Evolutionary conservation across 148 eudicot species (phyloP), one percentile per base, ranked within the genome.

Genomic region (Rhododendron mucronatum): DNA sequence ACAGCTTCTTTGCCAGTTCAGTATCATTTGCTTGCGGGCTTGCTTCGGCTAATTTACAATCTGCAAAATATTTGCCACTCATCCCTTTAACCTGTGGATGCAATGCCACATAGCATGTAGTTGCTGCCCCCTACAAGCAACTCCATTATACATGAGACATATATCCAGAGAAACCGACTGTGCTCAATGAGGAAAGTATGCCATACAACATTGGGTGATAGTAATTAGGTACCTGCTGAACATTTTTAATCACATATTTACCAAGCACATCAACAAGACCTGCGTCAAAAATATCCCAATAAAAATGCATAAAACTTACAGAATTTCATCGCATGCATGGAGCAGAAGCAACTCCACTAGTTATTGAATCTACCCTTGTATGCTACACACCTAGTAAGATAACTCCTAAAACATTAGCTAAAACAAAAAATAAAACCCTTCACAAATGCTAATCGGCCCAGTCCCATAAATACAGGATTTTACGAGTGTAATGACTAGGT

Each of bases 51-150:
- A 92, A 1, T 82, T 91, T 89, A 84, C 93, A 88, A 85, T 94
- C 94, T 3, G 82, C 87, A 83, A 90, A 94, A 84, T 94, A 95
- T 87, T 83, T 88, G 35, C 98, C 95, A 10, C 85, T 89, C 77
- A 87, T 80, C 61, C 94, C 95, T 87, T 91, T 95, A 53, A 53
- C 57, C 20, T 55, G 61, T 18, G 21, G 61, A 55, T 55, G 61
- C 61, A 55, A 18, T 16, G 61, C 61, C 61, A 55, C 61, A 55
- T 55, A 55, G 61, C 61, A 55, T 16, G 61, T 55, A 16, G 61
- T 55, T 55, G 21, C 61, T 1, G 61, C 61, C 61, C 57, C 61
- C 61, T 94, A 89, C 77, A 79, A 61, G 13, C 8, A 82, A 20
- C 13, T 9, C 51, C 28, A 20, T 59, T 44, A 30, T 26, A 55